phyloP scores from a whole-genome alignment of 164 flowering plant species.

The Magnolia officinalis region DNA sequence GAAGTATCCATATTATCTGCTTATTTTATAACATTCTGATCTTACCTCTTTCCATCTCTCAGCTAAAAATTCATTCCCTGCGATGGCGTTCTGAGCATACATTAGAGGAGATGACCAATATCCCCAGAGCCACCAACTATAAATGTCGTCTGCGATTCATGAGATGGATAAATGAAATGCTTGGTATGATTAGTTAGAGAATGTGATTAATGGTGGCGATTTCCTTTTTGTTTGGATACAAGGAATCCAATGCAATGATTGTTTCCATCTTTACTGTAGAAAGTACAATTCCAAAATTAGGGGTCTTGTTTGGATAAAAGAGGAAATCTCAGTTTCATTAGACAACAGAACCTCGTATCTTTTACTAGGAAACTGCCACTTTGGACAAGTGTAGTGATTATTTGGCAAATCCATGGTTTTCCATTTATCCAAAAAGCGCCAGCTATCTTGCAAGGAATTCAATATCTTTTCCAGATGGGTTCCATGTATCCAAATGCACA shows the following conservation, averaged over 20 bases:
- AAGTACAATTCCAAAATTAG: too few species aligned
- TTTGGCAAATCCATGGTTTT: too few species aligned
- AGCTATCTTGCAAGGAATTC: background rate
- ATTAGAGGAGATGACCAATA: conserved; percentile 32
- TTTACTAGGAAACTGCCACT: too few species aligned
- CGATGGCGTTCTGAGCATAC: conserved; percentile 33
- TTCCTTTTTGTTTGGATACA: too few species aligned
- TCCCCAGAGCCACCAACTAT: conserved; percentile 34
- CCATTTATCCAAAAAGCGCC: background rate
- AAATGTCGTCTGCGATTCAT: conserved; percentile 23
- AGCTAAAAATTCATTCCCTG: conserved; percentile 24
- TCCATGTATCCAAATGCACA: background rate
- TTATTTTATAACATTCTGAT: background rate
- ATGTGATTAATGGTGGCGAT: background rate
- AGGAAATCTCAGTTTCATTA: too few species aligned
- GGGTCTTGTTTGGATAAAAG: too few species aligned
- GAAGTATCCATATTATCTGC: background rate
- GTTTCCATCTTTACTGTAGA: too few species aligned
- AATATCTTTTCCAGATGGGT: background rate
- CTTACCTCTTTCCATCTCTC: conserved; percentile 25
- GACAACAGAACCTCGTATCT: too few species aligned
- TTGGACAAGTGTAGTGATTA: too few species aligned
- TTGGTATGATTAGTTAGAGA: background rate
- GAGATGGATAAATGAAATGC: background rate
- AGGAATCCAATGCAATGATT: too few species aligned